Evolutionary conservation across 2,329 filamentous ascomycete species (phyloP), one percentile per base, ranked within the genome.

Genomic region (Xylariaceae sp.): DNA sequence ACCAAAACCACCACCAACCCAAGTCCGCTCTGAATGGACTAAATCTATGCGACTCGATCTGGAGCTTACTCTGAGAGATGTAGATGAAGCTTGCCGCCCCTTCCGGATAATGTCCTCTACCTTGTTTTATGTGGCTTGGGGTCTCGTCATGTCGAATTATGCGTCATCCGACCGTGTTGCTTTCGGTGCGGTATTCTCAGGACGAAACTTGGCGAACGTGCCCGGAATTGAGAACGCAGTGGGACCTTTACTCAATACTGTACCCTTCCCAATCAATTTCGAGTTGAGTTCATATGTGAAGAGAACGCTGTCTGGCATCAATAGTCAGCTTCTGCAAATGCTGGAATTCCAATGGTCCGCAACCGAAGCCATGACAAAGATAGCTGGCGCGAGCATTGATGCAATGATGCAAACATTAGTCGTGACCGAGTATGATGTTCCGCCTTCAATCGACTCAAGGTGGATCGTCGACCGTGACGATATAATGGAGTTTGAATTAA

Each of bases 171-270:
- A 50, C 41, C 43, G 31, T 12, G 48, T 50, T n/a, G 48, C 44
- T 12, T 51, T 51, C 33, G 48, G 48, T 39, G 48, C 40, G 17
- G 44, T 51, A 7, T 47, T 51, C 36, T 51, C 44, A 19, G 48
- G 48, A 35, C 48, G 48, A 19, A 45, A 45, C 31, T 11, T 44
- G 10, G 42, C 19, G 11, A 14, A 22, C n/a, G 43, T 41, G 10
- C 31, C 31, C 5, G 35, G 33, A 6, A 15, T 45, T 7, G 33
- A 45, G 10, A 17, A 35, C 18, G 44, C 44, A 27, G 22, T 45
- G 3, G 44, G 44, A 6, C 44, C 44, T 45, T 19, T 45, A n/a
- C 22, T 45, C 3, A 45, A 39, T 11, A 45, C 44, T 12, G 44
- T 45, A 5, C 44, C 44, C 5, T 45, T 45, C 11, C 44, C 44